These are phyloP conservation scores for Rhodamnia argentea DNA, from an alignment of 345 rosid genomes.

Conservation along the genomic window DNA sequence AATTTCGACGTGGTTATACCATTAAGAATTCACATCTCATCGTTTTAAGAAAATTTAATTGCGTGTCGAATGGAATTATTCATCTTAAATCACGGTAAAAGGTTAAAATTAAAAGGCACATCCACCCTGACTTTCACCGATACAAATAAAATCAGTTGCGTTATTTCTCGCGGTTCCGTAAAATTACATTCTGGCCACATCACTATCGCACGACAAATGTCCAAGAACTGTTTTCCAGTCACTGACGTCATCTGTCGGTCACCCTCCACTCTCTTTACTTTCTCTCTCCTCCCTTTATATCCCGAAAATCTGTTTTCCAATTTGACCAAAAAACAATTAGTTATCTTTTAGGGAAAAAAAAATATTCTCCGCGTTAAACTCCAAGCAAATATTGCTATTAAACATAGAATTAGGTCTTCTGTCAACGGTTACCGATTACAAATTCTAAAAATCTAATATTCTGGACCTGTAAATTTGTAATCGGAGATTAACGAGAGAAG, in stretches of 20 bases:
- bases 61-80: neutral
- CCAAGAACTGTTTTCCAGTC: neutral
- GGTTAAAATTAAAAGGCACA: neutral
- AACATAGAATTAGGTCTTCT: no score
- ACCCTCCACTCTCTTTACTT: neutral
- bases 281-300: neutral
- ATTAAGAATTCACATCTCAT: neutral
- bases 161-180: neutral
- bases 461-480: no score
- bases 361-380: no score
- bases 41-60: neutral
- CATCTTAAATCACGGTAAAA: neutral
- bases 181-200: neutral
- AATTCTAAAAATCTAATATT: no score
- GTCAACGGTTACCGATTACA: no score
- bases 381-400: no score
- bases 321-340: no score
- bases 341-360: no score
- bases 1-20: neutral
- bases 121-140: neutral
- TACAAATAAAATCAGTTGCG: neutral
- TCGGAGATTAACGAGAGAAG: no score
- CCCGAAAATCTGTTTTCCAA: neutral
- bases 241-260: neutral
- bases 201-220: neutral